Evolutionary conservation across 2,329 filamentous ascomycete genomes (phyloP).

Genomic region (Fusarium secorum): DNA sequence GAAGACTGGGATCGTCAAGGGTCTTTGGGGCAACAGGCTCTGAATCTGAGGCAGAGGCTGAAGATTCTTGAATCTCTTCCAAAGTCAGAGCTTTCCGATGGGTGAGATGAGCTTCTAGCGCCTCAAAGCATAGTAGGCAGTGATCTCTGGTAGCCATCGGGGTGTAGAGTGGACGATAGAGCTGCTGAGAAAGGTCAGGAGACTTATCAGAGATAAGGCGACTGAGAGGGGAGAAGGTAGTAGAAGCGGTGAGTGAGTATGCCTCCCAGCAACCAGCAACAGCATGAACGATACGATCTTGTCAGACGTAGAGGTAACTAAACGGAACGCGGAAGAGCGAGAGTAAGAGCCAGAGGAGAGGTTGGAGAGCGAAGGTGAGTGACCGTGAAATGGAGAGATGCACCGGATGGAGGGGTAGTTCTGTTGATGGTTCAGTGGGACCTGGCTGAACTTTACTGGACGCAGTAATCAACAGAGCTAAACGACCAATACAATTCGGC

Average conservation of each 20-base stretch:
- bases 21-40: slow-evolving; percentile 31
- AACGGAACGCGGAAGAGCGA: neutral
- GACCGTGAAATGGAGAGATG: neutral
- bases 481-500: slow-evolving; percentile 8
- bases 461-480: neutral
- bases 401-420: slow-evolving; percentile 22
- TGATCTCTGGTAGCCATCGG: slow-evolving; percentile 85
- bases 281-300: slow-evolving; percentile 16
- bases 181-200: slow-evolving; percentile 4
- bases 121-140: slow-evolving; percentile 94
- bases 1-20: slow-evolving; percentile 53
- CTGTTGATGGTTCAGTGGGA: slow-evolving; percentile 7
- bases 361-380: neutral
- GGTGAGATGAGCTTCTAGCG: slow-evolving; percentile 77
- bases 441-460: slow-evolving; percentile 1
- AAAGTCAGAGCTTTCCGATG: slow-evolving; percentile 73
- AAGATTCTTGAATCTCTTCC: slow-evolving; percentile 73
- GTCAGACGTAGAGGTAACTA: slow-evolving; percentile 5
- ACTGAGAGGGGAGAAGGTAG: slow-evolving; percentile 14
- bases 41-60: slow-evolving; percentile 47
- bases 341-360: neutral
- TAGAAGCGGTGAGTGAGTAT: slow-evolving; percentile 9
- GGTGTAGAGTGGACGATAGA: slow-evolving; percentile 5
- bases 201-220: slow-evolving; percentile 13
- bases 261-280: slow-evolving; percentile 12